Evolutionary conservation across 23 red algal genomes (phyloP), one percentile per base, ranked within the genome.

Genomic region (Rhodosorus marinus): DNA sequence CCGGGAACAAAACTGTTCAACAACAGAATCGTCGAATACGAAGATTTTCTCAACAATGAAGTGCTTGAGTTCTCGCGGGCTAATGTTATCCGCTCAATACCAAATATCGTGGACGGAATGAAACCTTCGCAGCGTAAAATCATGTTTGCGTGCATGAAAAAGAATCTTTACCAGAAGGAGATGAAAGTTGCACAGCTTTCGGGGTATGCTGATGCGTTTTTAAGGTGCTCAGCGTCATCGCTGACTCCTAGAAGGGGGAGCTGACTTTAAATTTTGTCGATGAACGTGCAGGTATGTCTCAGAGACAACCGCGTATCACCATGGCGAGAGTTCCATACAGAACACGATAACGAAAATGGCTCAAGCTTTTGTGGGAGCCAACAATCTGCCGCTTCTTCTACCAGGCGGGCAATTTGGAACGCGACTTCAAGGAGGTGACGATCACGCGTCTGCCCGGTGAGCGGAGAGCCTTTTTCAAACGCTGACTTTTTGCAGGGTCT

Each of bases 151-250:
- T 49, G 41, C 40, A 55, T 77, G 47, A 68, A 66, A 14, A 42
- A 50, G 21, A 38, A 45, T 3, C 32, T 77, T 31, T 43, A 34
- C 9, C 17, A 11, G 17, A 56, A 15, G 3, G 72, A 77, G 51
- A 77, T 77, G 26, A 77, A 77, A 50, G 72, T 77, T 9, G 57
- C 72, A 4, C 72, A 77, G 62, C 54, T 77, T 21, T 55, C 69
- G 0, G 69, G 69, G 25, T 75, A 75, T 41, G 60, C 64, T 1
- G 57, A n/a, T n/a, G n/a, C n/a, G n/a, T n/a, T n/a, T n/a, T 35
- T 43, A 54, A 70, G 55, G 65, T 58, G 55, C 45, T 49, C 29
- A 57, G 51, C 42, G 51, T 70, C 8, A 70, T 70, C 51, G 65
- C 65, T n/a, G n/a, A n/a, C n/a, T n/a, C n/a, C n/a, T 58, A 50